Base-by-base conservation (phyloP, 805 yeast species). In the Metahyphopichia silvanorum region DNA sequence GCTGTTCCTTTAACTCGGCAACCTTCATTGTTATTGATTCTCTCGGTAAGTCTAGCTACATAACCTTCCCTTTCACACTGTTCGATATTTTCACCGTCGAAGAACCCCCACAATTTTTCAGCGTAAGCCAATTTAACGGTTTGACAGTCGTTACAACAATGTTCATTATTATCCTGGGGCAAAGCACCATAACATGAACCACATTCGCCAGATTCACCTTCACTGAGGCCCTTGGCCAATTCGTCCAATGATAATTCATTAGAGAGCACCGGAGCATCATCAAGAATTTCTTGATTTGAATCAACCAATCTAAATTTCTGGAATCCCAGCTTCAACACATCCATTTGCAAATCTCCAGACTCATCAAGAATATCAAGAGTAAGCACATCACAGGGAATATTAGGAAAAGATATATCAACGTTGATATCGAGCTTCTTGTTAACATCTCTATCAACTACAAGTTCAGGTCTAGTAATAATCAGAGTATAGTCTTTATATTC, bases 11-110 rank as follows among this genome's bases (percentile, higher is more conserved):
- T 71, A 25, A 93, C 70, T 43, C 95, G 74, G 60, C 98, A 93
- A 17, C 98, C 98, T 61, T 91, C 96, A 33, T 55, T 54, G 32
- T 44, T 39, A 36, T 69, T 53, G 33, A 86, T 62, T 47, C 82
- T 71, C 11, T 69, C 72, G 31, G 66, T 69, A 32, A 89, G 57
- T 26, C 63, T 67, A n/a, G 65, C 50, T 17, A 86, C 94, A 55
- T 86, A 88, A 5, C 95, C 93, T 56, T 87, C 96, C 10, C 65
- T 66, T 53, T 86, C 96, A 71, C 98, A 91, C 60, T 91, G 98
- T 41, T 79, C 86, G 38, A 93, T 78, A 38, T 85, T 79, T 34
- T 74, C 66, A 37, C 98, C 98, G 55, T 91, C 98, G 47, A 66
- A 83, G 59, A 93, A 91, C 3, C 83, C 89, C 98, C 98, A 93